phyloP scores from a whole-genome alignment of 2,329 filamentous ascomycete species.

The Cadophora sp. region DNA sequence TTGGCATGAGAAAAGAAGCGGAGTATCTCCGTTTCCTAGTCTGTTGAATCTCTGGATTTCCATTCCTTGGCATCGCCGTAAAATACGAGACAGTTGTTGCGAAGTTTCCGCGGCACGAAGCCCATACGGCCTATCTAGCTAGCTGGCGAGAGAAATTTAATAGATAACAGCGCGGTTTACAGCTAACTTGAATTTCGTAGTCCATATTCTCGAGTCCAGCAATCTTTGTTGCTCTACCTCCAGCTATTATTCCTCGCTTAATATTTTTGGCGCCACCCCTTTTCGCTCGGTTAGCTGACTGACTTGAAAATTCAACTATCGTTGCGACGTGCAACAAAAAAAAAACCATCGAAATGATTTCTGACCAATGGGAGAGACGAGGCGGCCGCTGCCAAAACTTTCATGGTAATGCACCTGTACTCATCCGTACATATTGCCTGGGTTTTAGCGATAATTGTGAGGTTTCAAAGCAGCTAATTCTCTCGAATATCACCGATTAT shows the following conservation, averaged over 20 bases:
- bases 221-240: too few species aligned
- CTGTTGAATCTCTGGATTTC: not conserved
- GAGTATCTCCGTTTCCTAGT: not conserved
- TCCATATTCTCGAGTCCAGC: too few species aligned
- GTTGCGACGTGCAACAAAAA: conserved; percentile 16
- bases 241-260: not conserved
- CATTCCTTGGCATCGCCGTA: not conserved
- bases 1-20: not conserved
- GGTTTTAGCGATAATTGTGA: too few species aligned
- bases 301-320: not conserved
- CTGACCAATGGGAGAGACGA: not conserved
- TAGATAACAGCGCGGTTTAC: too few species aligned
- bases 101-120: not conserved
- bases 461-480: too few species aligned
- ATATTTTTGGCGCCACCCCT: not conserved
- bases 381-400: too few species aligned
- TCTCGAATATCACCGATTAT: too few species aligned
- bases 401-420: too few species aligned
- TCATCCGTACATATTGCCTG: too few species aligned
- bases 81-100: not conserved
- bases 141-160: too few species aligned
- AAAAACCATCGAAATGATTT: not conserved
- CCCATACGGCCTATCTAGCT: not conserved
- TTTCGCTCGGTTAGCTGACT: not conserved
- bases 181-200: too few species aligned